These are phyloP conservation scores for Agaricales sp. DNA, from an alignment of 1,284 basidiomycete genomes.

Conservation along the genomic window DNA sequence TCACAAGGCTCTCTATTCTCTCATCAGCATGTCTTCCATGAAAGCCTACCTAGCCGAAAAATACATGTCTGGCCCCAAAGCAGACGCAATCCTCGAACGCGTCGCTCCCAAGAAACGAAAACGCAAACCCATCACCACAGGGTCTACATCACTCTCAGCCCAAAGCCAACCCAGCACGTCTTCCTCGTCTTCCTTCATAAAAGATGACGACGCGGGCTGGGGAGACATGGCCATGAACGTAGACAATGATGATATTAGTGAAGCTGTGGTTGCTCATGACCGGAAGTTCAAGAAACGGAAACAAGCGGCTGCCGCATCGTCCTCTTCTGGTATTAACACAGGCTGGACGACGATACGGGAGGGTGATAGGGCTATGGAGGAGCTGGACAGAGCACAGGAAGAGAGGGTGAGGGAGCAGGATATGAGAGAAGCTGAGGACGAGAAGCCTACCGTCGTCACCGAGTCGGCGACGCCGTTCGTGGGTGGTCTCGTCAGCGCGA, in stretches of 20 bases:
- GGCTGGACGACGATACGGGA: conserved; percentile 50
- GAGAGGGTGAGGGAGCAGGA: conserved; percentile 54
- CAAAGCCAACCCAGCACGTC: conserved; percentile 18
- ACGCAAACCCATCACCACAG: conserved; percentile 20
- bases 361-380: conserved; percentile 22
- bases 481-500: conserved; percentile 73
- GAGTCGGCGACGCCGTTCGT: conserved; percentile 34
- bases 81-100: conserved; percentile 85
- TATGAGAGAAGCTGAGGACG: conserved; percentile 50
- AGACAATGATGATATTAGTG: conserved; percentile 41
- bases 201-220: conserved; percentile 68
- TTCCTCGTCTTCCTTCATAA: conserved; percentile 29
- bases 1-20: too few species aligned
- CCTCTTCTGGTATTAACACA: too few species aligned
- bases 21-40: conserved; percentile 35
- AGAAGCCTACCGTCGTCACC: conserved; percentile 54
- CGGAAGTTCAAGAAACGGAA: conserved; percentile 70
- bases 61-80: conserved; percentile 97
- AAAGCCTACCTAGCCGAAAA: conserved; percentile 74
- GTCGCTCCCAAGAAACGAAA: conserved; percentile 66
- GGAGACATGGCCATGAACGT: conserved; percentile 27
- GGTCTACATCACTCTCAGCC: background rate
- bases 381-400: conserved; percentile 39
- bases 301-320: conserved; percentile 24
- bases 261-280: conserved; percentile 58